phyloP scores from a whole-genome alignment of 306 rosid species.

The Lathyrus oleraceus region DNA sequence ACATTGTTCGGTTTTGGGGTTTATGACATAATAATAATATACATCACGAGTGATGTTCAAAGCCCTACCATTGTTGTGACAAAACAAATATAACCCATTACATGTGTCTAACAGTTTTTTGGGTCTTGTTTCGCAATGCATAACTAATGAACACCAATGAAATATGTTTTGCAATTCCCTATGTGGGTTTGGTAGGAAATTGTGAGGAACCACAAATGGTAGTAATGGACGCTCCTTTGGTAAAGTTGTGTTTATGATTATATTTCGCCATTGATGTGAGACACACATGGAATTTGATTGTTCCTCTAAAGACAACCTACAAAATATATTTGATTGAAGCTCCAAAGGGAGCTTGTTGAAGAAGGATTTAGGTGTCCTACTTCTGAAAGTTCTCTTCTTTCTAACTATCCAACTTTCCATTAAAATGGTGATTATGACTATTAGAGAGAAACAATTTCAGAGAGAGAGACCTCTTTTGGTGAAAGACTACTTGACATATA shows the following conservation, averaged over 20 bases:
- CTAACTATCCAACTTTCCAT: background rate
- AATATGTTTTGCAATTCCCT: background rate
- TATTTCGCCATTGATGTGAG: background rate
- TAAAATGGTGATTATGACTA: background rate
- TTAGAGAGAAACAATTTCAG: background rate
- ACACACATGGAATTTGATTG: background rate
- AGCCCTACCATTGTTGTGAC: background rate
- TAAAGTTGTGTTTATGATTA: background rate
- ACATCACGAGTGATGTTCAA: background rate
- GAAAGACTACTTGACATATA: too few species aligned
- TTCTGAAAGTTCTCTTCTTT: background rate
- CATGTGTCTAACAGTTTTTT: background rate
- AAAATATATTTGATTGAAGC: background rate
- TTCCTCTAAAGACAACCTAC: background rate
- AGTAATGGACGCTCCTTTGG: background rate
- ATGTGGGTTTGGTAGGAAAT: too few species aligned
- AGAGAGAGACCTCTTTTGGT: background rate
- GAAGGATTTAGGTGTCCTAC: background rate
- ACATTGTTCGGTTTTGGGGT: background rate
- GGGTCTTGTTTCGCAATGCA: background rate
- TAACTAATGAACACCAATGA: background rate
- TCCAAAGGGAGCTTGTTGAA: background rate
- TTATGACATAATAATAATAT: background rate
- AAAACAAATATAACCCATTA: constrained; percentile 4
- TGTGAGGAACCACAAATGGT: background rate